Base-by-base conservation (phyloP, 306 rosid species). In the Oxytropis ochrocephala region DNA sequence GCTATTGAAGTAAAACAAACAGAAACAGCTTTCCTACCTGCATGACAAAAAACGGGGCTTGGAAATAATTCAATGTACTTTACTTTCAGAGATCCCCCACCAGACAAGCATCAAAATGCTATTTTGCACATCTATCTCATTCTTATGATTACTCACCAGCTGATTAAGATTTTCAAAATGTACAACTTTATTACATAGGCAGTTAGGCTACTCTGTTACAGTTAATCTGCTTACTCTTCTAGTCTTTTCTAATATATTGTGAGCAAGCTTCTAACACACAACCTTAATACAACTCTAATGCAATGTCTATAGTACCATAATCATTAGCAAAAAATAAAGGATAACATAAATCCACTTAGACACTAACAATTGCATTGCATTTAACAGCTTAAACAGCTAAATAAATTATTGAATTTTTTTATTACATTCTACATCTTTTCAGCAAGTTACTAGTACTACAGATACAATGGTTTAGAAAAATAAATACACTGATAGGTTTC, bases 241-340 rank as follows among this genome's bases (percentile, higher is more conserved):
- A 19, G 29, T 56, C 52, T 69, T 65, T 49, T 79, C 47, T 46
- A 60, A 50, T 58, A 10, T 11, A 16, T 71, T 17, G 39, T 47
- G 47, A 49, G 53, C 50, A 75, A 4, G 11, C 56, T 83, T 60
- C 72, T n/a, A 41, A 63, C 70, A 60, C 24, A 49, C 50, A 74
- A 8, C 11, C 43, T 19, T 8, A 48, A 69, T 11, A 29, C 30
- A 44, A 36, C 32, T 43, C 54, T 70, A 67, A 53, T 33, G 17
- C 69, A 43, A 27, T 72, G 41, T 13, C 38, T 42, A 65, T 12
- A 39, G 55, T 11, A 11, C 18, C 68, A 41, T 48, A 61, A 49
- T 53, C 44, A 54, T 16, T 67, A 67, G 35, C 18, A 46, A 30
- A 44, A 17, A 44, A 44, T 5, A 73, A 47, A 64, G 29, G 29